phyloP scores from a whole-genome alignment of 202 grass and related monocot genomes.

The Musa balbisiana region DNA sequence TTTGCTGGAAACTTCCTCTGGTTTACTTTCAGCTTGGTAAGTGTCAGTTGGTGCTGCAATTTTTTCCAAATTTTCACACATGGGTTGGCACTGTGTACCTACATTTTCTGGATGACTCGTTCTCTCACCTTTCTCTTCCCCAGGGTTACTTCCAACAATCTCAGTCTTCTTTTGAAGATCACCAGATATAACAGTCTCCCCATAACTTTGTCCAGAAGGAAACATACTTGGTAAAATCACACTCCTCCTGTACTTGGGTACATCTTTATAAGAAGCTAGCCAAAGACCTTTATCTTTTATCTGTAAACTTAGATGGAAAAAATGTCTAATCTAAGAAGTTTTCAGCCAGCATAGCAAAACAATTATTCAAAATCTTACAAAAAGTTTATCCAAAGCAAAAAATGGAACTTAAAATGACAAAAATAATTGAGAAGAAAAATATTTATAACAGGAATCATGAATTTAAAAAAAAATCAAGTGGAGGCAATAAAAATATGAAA shows the following conservation, averaged over 20 bases:
- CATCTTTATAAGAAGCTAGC: conserved; percentile 69
- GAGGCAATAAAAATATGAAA: background rate
- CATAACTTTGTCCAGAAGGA: conserved; percentile 66
- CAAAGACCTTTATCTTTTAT: conserved; percentile 82
- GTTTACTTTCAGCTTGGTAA: conserved; percentile 24
- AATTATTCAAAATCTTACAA: background rate
- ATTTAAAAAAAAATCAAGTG: background rate
- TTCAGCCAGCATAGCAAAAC: background rate
- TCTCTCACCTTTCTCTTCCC: conserved; percentile 13
- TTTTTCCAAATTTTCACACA: conserved; percentile 7
- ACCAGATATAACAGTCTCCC: conserved; percentile 19
- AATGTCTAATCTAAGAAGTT: conserved; percentile 11
- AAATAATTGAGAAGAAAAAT: background rate
- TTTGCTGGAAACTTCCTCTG: conserved; percentile 18
- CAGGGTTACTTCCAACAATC: conserved; percentile 23
- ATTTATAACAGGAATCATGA: background rate
- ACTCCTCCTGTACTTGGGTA: conserved; percentile 59
- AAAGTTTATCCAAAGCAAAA: background rate
- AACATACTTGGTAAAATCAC: conserved; percentile 84
- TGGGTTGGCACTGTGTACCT: background rate
- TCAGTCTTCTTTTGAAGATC: conserved; percentile 25
- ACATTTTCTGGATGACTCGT: conserved; percentile 29
- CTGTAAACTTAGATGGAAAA: conserved; percentile 35
- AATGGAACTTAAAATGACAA: background rate
- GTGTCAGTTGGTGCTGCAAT: conserved; percentile 12